These are phyloP conservation scores for Penicillium sp. DNA, from an alignment of 2,329 filamentous ascomycete genomes.

Conservation along the genomic window DNA sequence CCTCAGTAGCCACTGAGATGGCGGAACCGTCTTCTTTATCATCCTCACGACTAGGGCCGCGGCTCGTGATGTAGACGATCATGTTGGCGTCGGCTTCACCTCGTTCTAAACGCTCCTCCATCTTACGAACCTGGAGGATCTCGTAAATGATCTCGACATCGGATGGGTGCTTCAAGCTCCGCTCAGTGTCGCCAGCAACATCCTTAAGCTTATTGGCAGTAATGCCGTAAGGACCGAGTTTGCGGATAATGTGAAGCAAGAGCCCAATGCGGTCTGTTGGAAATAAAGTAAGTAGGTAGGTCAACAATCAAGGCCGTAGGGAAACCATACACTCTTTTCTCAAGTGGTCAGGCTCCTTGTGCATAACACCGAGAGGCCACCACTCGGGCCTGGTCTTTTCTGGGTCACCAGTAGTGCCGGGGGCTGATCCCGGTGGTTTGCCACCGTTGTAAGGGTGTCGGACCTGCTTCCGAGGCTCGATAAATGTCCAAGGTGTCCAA, in stretches of 20 bases:
- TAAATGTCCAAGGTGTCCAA: too few relatives aligned
- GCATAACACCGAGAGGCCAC: slow-evolving; percentile 39
- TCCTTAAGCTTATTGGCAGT: slow-evolving; percentile 36
- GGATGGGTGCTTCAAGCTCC: slow-evolving; percentile 30
- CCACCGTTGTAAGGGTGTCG: slow-evolving; percentile 44
- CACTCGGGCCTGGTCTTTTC: slow-evolving; percentile 40
- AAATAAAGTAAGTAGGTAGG: too few relatives aligned
- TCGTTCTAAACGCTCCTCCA: slow-evolving; percentile 36
- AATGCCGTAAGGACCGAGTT: slow-evolving; percentile 29
- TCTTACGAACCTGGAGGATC: slow-evolving; percentile 34
- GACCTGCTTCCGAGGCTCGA: slow-evolving; percentile 43
- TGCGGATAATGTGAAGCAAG: slow-evolving; percentile 36
- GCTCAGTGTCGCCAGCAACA: slow-evolving; percentile 33
- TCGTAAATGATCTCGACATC: slow-evolving; percentile 36
- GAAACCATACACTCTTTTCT: slow-evolving; percentile 41
- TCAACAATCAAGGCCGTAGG: too few relatives aligned
- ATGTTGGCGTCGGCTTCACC: slow-evolving; percentile 37
- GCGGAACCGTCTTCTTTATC: too few relatives aligned
- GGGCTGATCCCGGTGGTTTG: slow-evolving; percentile 29
- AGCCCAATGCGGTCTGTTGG: slow-evolving; percentile 33
- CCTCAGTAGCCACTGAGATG: too few relatives aligned
- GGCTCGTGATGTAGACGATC: slow-evolving; percentile 31
- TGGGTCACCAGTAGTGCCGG: slow-evolving; percentile 34
- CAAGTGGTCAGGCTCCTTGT: slow-evolving; percentile 44
- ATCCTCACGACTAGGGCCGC: slow-evolving; percentile 28